Evolutionary conservation across 2,329 filamentous ascomycete species (phyloP).

Genomic region (Sporothrix pallida): DNA sequence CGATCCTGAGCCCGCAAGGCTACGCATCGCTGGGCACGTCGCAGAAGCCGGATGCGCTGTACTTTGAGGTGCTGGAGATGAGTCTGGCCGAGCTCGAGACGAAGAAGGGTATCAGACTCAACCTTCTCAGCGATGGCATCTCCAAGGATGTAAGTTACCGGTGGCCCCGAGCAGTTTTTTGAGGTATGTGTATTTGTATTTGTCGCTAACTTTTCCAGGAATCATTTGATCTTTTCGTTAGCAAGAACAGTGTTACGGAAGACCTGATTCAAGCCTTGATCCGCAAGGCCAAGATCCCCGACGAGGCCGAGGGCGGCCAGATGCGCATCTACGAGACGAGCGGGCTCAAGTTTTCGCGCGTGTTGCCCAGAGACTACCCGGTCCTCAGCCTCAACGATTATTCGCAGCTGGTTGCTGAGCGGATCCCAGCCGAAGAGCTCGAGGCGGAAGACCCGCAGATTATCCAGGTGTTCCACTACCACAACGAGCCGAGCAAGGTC

Average conservation of each 20-base stretch:
- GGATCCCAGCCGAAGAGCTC: constrained; percentile 74
- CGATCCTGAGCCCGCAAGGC: constrained; percentile 78
- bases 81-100: constrained; percentile 91
- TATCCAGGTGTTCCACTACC: constrained; percentile 88
- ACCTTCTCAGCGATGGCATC: constrained; percentile 86
- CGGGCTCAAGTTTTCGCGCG: constrained; percentile 81
- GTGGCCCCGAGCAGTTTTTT: background rate
- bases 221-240: constrained; percentile 79
- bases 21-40: constrained; percentile 71
- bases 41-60: constrained; percentile 78
- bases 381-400: constrained; percentile 89
- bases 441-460: constrained; percentile 63
- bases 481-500: constrained; percentile 80
- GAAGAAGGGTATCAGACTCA: constrained; percentile 84
- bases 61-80: constrained; percentile 93
- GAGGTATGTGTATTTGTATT: too few species aligned
- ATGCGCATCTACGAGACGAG: constrained; percentile 85
- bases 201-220: constrained; percentile 64
- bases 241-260: constrained; percentile 80
- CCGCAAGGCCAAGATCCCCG: constrained; percentile 79
- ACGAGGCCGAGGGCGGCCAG: constrained; percentile 70
- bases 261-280: constrained; percentile 78
- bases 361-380: constrained; percentile 70
- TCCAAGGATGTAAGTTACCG: constrained; percentile 74
- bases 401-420: constrained; percentile 79